Evolutionary conservation across 495 filamentous ascomycete genomes (phyloP), one percentile per base, ranked within the genome.

Genomic region (Neurospora tetraspora): DNA sequence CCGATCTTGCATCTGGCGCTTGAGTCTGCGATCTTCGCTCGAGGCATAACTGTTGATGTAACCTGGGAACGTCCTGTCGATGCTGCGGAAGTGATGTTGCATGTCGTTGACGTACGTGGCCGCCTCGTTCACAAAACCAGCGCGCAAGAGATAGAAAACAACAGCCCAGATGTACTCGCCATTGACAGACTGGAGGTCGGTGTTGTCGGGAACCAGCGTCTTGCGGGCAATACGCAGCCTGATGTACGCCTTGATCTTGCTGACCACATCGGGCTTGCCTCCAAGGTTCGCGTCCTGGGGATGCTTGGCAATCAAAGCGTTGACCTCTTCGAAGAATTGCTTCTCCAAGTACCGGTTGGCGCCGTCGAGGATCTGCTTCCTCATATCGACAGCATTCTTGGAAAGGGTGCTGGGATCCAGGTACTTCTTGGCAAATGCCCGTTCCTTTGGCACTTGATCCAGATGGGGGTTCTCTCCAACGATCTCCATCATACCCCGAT

Each of bases 161-260:
- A 97, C 83, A 65, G 93, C 93, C 96, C 96, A 99, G 74, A 94
- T 91, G 77, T 91, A 95, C 77, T 97, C 93, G 59, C 87, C 87
- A n/a, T 89, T 88, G 42, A 92, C 86, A 75, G 86, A 85, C 78
- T 95, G 92, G 45, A 96, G 81, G 72, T 91, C 88, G 11, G 87
- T 85, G 73, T 88, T 89, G 78, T 97, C 94, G 1, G 89, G 88
- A 2, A 88, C 91, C 36, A 98, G 88, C 75, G 95, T 92, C 82
- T 93, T 96, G 65, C 91, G 87, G 4, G 88, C 84, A 37, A 89
- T 85, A 68, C 91, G 89, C 72, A 97, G 86, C 69, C 93, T 89
- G 78, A 98, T 91, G 77, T 94, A 99, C 2, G 93, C 96, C 72
- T 93, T 91, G 78, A 98, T 90, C 82, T 96, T 96, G 84, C 94